Percentiles rank a stretch among this genome's conserved stretches.
phyloP scores from a whole-genome alignment of 805 yeast species.

The Cephaloascus albidus region DNA sequence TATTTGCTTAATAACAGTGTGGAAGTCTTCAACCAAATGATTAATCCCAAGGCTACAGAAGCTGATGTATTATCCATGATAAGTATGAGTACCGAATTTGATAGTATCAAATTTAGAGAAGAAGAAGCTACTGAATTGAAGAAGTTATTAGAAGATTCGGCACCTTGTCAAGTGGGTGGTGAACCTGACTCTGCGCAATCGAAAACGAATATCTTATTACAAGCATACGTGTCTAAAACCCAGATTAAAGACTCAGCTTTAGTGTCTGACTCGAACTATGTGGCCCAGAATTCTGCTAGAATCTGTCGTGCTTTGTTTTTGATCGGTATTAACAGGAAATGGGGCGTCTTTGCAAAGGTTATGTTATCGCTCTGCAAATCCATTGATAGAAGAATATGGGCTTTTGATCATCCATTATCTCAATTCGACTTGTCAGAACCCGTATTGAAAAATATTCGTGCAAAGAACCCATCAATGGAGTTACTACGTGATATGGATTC shows the following conservation, averaged over 20 bases:
- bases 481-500: conserved; percentile 63
- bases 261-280: conserved; percentile 80
- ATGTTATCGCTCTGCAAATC: conserved; percentile 80
- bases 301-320: conserved; percentile 86
- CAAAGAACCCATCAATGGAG: conserved; percentile 62
- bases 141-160: conserved; percentile 43
- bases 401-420: conserved; percentile 79
- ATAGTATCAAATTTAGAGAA: conserved; percentile 76
- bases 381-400: conserved; percentile 80
- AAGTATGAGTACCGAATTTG: conserved; percentile 90
- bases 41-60: conserved; percentile 80
- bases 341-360: conserved; percentile 77
- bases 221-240: conserved; percentile 78
- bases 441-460: conserved; percentile 51
- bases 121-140: conserved; percentile 78
- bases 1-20: conserved; percentile 78
- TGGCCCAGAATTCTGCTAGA: conserved; percentile 92
- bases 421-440: conserved; percentile 77
- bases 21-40: conserved; percentile 80
- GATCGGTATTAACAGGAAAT: conserved; percentile 78
- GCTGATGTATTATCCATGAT: conserved; percentile 86
- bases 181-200: conserved; percentile 69
- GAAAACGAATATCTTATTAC: conserved; percentile 80
- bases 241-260: conserved; percentile 70
- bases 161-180: conserved; percentile 79